Evolutionary conservation across 73 alveolate species (phyloP).

Genomic region (Stentor roeselii): DNA sequence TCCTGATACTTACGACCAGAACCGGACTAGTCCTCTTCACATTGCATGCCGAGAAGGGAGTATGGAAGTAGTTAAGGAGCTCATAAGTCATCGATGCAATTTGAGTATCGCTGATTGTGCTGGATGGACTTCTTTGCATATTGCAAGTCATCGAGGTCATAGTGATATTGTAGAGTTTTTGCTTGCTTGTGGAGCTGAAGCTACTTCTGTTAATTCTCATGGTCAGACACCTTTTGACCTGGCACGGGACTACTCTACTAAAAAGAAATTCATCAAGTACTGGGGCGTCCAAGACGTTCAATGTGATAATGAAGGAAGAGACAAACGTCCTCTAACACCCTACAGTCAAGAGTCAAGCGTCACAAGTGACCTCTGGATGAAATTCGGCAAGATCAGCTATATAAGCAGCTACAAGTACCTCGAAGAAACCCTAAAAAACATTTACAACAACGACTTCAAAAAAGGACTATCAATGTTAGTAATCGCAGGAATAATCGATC

Average conservation of each 20-base stretch:
- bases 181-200: slow-evolving; percentile 9
- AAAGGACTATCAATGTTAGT: not conserved
- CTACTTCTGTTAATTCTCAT: not conserved
- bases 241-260: slow-evolving; percentile 18
- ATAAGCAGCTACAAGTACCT: not conserved
- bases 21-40: slow-evolving; percentile 32
- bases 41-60: slow-evolving; percentile 28
- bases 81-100: not conserved
- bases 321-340: not conserved
- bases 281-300: not conserved
- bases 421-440: not conserved
- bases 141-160: not conserved
- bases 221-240: slow-evolving; percentile 30
- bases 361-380: not conserved
- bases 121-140: slow-evolving; percentile 29
- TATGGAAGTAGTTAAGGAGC: slow-evolving; percentile 17
- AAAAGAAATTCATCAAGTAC: not conserved
- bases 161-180: slow-evolving; percentile 12
- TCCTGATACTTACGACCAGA: slow-evolving; percentile 30
- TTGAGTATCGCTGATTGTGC: slow-evolving; percentile 25
- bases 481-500: not conserved
- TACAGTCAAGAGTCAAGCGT: slow-evolving; percentile 1
- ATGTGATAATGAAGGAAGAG: not conserved
- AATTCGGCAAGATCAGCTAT: not conserved
- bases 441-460: not conserved